phyloP scores from a whole-genome alignment of 345 rosid species.

The Bruguiera gymnorhiza region DNA sequence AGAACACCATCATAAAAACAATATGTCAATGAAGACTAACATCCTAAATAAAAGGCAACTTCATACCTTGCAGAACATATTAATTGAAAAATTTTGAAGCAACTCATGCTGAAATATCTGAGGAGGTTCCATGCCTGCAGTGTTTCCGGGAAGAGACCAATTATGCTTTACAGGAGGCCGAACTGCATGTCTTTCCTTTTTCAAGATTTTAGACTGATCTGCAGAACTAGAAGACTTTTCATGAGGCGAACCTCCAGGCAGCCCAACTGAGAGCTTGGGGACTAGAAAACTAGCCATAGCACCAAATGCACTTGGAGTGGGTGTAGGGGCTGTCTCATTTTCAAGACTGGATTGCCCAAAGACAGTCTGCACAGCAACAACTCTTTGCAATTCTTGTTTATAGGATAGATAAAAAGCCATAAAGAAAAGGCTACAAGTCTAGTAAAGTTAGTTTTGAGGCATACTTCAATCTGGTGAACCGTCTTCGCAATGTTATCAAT shows the following conservation, averaged over 20 bases:
- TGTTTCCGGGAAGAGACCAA: slow-evolving; percentile 88
- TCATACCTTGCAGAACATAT: slow-evolving; percentile 96
- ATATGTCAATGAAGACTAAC: neutral
- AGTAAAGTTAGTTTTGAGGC: slow-evolving; percentile 22
- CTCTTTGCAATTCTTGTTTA: slow-evolving; percentile 12
- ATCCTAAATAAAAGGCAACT: neutral
- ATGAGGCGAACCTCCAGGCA: slow-evolving; percentile 67
- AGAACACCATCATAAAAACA: neutral
- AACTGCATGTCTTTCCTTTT: slow-evolving; percentile 75
- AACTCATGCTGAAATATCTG: slow-evolving; percentile 98
- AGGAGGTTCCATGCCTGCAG: slow-evolving; percentile 60
- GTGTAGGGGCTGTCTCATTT: slow-evolving; percentile 46
- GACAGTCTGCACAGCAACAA: slow-evolving; percentile 55
- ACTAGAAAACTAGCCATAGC: slow-evolving; percentile 99
- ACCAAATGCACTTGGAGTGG: slow-evolving; percentile 80
- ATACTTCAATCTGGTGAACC: slow-evolving; percentile 75
- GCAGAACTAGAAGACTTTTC: slow-evolving; percentile 51
- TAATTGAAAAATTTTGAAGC: slow-evolving; percentile 90
- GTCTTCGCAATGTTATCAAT: slow-evolving; percentile 65
- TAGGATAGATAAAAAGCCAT: neutral
- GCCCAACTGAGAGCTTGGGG: slow-evolving; percentile 86
- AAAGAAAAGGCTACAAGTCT: neutral
- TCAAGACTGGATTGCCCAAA: slow-evolving; percentile 70
- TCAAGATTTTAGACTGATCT: slow-evolving; percentile 62
- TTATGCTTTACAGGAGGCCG: slow-evolving; percentile 96